A percentile compares a stretch with the other conserved stretches of the same genome.
phyloP scores from a whole-genome alignment of 805 yeast genomes.

The Lachancea waltii region DNA sequence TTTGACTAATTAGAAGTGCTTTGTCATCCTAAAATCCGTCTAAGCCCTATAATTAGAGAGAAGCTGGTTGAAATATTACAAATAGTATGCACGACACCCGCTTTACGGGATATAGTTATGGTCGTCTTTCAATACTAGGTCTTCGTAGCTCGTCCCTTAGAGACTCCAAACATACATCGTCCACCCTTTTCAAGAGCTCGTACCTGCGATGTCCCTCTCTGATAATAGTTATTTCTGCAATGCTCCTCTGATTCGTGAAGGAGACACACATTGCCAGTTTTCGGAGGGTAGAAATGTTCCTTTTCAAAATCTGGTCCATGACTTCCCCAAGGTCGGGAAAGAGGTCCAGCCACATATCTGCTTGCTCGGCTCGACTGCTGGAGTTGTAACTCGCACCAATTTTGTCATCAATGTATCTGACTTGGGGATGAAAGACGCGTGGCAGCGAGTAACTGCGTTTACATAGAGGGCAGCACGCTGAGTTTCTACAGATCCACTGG shows the following conservation, averaged over 20 bases:
- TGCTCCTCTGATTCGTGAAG: neutral
- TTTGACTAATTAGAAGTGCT: too few species aligned
- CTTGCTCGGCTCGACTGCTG: neutral
- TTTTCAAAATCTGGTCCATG: neutral
- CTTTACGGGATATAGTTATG: too few species aligned
- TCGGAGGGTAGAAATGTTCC: neutral
- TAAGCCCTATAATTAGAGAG: too few species aligned
- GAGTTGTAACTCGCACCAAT: neutral
- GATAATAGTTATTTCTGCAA: neutral
- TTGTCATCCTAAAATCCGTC: too few species aligned
- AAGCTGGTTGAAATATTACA: too few species aligned
- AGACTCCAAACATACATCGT: neutral
- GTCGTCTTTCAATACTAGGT: too few species aligned
- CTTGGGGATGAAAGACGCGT: neutral
- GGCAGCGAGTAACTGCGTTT: neutral
- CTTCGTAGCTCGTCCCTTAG: neutral
- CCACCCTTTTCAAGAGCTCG: neutral
- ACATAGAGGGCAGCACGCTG: constrained; percentile 3
- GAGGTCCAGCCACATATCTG: neutral
- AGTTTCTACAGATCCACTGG: constrained; percentile 1
- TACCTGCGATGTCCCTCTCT: neutral
- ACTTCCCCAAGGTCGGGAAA: constrained; percentile 1
- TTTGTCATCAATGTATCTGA: neutral
- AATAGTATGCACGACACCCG: too few species aligned
- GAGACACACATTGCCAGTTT: neutral